Evolutionary conservation across 2,329 filamentous ascomycete genomes (phyloP).

Genomic region (Paecilomyces formosus): DNA sequence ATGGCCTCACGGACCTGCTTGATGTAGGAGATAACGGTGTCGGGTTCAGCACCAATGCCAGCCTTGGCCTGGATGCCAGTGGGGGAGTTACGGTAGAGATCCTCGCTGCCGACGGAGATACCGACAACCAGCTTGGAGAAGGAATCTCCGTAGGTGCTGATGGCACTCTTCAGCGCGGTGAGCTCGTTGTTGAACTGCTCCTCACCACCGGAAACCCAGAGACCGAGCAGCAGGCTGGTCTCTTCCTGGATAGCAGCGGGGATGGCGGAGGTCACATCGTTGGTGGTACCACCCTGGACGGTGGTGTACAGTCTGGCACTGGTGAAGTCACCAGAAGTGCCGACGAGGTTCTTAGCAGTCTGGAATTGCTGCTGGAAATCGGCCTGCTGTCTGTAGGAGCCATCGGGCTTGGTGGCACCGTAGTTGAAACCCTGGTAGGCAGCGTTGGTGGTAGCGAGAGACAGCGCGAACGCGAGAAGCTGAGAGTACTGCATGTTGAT

Average conservation of each 20-base stretch:
- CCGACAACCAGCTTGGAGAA: constrained; percentile 58
- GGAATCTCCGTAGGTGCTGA: constrained; percentile 58
- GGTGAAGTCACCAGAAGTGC: constrained; percentile 32
- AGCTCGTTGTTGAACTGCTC: constrained; percentile 62
- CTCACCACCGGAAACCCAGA: constrained; percentile 70
- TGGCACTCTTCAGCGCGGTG: constrained; percentile 61
- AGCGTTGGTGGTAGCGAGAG: constrained; percentile 26
- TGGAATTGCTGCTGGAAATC: constrained; percentile 41
- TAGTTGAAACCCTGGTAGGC: constrained; percentile 43
- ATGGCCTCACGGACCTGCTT: constrained; percentile 58
- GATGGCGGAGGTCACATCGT: constrained; percentile 63
- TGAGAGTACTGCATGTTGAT: constrained; percentile 25
- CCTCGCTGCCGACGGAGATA: constrained; percentile 81
- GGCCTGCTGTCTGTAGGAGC: constrained; percentile 32
- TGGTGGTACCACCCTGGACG: constrained; percentile 53
- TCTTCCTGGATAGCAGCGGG: constrained; percentile 75
- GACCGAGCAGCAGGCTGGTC: constrained; percentile 69
- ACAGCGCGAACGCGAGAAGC: constrained; percentile 25
- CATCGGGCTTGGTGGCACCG: constrained; percentile 33
- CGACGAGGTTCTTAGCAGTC: constrained; percentile 36
- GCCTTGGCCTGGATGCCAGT: constrained; percentile 58
- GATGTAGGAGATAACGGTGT: constrained; percentile 62
- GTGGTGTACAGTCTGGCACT: constrained; percentile 54
- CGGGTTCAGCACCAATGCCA: constrained; percentile 56
- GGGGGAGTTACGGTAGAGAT: constrained; percentile 73